Conservation (phyloP, 139 green algal species). For the Volvox reticuliferus region DNA sequence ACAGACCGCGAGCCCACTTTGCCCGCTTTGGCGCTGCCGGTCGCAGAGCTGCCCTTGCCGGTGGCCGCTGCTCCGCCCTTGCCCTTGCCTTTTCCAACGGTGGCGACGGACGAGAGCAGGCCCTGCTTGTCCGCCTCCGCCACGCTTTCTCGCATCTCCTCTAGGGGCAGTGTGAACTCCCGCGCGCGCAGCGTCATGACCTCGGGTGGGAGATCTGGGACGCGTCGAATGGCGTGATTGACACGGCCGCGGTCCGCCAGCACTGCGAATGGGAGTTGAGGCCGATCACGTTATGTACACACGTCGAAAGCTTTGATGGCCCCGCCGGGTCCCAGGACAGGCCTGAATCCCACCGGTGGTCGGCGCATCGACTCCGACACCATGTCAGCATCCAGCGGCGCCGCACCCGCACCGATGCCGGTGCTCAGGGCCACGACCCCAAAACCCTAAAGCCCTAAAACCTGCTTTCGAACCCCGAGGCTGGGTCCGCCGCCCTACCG, state of each 20-base stretch:
- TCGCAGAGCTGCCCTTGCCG: background rate
- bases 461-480: background rate
- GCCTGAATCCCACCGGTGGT: too few relatives aligned
- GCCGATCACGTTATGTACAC: too few relatives aligned
- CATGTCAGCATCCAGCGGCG: too few relatives aligned
- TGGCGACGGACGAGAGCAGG: background rate
- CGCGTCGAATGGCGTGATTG: constrained; percentile 6
- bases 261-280: background rate
- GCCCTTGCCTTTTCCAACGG: constrained; percentile 5
- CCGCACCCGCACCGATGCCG: too few relatives aligned
- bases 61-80: background rate
- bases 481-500: background rate
- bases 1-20: background rate
- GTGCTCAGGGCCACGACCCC: too few relatives aligned
- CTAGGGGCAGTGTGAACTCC: constrained; percentile 19
- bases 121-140: constrained; percentile 35
- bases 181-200: constrained; percentile 27
- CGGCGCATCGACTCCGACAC: too few relatives aligned
- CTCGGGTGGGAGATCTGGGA: background rate
- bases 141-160: constrained; percentile 33
- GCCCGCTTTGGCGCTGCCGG: background rate
- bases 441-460: too few relatives aligned
- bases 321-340: too few relatives aligned
- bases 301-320: too few relatives aligned
- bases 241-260: constrained; percentile 32